Evolutionary conservation across 2,329 filamentous ascomycete genomes (phyloP).

Genomic region (Aspergillus niger): DNA sequence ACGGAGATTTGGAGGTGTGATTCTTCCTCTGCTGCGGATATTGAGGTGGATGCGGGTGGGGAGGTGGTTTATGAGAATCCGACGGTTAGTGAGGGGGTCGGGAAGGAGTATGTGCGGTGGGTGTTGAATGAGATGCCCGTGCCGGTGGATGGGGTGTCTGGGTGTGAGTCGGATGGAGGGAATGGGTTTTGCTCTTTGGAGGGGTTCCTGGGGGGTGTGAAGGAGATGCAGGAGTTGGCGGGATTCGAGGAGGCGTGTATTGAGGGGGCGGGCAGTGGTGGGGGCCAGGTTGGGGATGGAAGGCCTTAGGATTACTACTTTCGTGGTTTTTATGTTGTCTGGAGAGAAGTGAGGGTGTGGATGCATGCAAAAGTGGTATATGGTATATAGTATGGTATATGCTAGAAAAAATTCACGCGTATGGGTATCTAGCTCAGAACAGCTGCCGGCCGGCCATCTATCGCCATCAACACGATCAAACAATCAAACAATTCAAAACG

Average conservation of each 20-base stretch:
- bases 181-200: constrained; percentile 35
- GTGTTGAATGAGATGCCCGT: constrained; percentile 34
- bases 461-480: not conserved
- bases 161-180: constrained; percentile 21
- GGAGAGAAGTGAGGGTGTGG: not conserved
- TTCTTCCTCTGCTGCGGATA: constrained; percentile 16
- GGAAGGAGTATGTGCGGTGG: constrained; percentile 32
- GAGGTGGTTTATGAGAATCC: constrained; percentile 32
- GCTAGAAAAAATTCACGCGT: not conserved
- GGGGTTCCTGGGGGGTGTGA: constrained; percentile 29
- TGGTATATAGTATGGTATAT: too few species aligned
- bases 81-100: constrained; percentile 8
- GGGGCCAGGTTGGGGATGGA: constrained; percentile 30
- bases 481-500: not conserved
- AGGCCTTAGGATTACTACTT: constrained; percentile 10
- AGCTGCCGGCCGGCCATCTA: not conserved
- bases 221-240: constrained; percentile 28
- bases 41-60: constrained; percentile 42
- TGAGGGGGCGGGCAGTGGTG: constrained; percentile 26
- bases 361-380: too few species aligned
- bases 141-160: constrained; percentile 30
- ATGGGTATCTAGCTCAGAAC: not conserved
- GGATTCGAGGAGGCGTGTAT: constrained; percentile 35
- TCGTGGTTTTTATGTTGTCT: not conserved
- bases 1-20: constrained; percentile 60